Percentiles rank a stretch among this genome's conserved stretches.
These are phyloP conservation scores for Phoma sp. DNA, from an alignment of 2,329 filamentous ascomycete species.

Conservation along the genomic window DNA sequence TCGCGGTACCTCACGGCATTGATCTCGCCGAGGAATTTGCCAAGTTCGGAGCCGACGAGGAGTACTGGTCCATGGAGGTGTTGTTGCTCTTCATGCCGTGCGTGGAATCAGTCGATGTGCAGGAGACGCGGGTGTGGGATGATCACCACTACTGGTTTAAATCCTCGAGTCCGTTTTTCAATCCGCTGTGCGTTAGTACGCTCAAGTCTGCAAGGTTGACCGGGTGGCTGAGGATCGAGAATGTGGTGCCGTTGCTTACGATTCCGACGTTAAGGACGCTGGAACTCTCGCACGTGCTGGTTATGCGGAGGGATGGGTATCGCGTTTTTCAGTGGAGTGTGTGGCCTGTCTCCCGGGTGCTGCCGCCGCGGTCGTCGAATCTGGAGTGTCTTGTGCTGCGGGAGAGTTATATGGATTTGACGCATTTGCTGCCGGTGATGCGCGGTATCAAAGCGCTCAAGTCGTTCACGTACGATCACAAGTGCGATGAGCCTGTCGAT, in stretches of 20 bases:
- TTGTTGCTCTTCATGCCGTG: conserved; percentile 6
- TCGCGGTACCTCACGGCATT: conserved; percentile 7
- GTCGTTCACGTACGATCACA: conserved; percentile 7
- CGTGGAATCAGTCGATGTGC: not conserved
- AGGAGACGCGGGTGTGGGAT: conserved; percentile 9
- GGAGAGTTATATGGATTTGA: not conserved
- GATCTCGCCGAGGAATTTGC: conserved; percentile 4
- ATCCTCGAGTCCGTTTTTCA: conserved; percentile 1
- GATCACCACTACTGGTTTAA: conserved; percentile 21
- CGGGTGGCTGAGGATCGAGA: conserved; percentile 5
- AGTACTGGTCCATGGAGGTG: conserved; percentile 14
- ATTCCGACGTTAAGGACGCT: conserved; percentile 4
- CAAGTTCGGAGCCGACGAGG: not conserved
- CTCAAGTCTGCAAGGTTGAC: not conserved
- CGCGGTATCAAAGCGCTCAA: not conserved
- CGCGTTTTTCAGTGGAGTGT: conserved; percentile 10
- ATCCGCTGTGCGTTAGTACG: not conserved
- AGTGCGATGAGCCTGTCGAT: not conserved
- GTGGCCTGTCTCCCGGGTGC: not conserved
- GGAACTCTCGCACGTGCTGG: conserved; percentile 1
- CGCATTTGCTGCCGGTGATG: not conserved
- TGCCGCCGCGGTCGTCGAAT: not conserved
- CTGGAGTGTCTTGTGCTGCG: not conserved
- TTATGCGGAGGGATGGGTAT: conserved; percentile 10
- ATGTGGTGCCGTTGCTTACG: conserved; percentile 5